A percentile compares a stretch with the other conserved stretches of the same genome.
phyloP scores from a whole-genome alignment of 1,284 basidiomycete genomes.

The Inonotus obliquus region DNA sequence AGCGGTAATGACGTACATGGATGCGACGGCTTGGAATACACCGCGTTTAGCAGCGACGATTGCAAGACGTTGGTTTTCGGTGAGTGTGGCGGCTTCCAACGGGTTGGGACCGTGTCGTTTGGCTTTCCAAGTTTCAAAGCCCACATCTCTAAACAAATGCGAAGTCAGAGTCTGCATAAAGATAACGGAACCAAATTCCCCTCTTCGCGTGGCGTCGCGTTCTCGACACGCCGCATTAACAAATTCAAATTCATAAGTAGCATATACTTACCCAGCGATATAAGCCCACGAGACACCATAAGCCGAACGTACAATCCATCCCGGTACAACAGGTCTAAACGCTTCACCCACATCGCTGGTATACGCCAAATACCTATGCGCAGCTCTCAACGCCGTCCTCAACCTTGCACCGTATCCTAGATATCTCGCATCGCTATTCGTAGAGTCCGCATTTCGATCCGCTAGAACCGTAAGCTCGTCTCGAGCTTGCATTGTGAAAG shows the following conservation, averaged over 20 bases:
- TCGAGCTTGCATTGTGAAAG: constrained; percentile 12
- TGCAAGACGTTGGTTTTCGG: constrained; percentile 68
- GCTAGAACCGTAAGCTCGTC: constrained; percentile 36
- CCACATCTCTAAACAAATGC: constrained; percentile 65
- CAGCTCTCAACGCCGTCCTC: constrained; percentile 70
- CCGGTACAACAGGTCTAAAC: constrained; percentile 83
- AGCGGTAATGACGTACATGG: constrained; percentile 55
- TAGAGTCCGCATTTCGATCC: constrained; percentile 57
- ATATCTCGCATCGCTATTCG: constrained; percentile 60
- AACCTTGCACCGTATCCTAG: constrained; percentile 79
- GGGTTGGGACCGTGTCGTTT: constrained; percentile 68
- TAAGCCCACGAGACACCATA: constrained; percentile 89
- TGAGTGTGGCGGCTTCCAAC: constrained; percentile 71
- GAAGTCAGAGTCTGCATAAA: background rate
- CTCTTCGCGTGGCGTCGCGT: background rate
- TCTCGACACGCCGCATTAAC: background rate
- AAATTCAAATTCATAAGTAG: constrained; percentile 12
- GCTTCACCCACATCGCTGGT: constrained; percentile 92
- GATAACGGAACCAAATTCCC: background rate
- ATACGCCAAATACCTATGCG: constrained; percentile 49
- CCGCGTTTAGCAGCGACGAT: constrained; percentile 75
- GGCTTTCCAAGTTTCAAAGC: constrained; percentile 90
- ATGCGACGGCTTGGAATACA: constrained; percentile 85
- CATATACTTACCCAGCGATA: constrained; percentile 44
- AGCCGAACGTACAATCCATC: constrained; percentile 73